A percentile compares a stretch with the other conserved stretches of the same genome.
Evolutionary conservation across 139 green algal species (phyloP).

Genomic region (Chlamydomonas urium): DNA sequence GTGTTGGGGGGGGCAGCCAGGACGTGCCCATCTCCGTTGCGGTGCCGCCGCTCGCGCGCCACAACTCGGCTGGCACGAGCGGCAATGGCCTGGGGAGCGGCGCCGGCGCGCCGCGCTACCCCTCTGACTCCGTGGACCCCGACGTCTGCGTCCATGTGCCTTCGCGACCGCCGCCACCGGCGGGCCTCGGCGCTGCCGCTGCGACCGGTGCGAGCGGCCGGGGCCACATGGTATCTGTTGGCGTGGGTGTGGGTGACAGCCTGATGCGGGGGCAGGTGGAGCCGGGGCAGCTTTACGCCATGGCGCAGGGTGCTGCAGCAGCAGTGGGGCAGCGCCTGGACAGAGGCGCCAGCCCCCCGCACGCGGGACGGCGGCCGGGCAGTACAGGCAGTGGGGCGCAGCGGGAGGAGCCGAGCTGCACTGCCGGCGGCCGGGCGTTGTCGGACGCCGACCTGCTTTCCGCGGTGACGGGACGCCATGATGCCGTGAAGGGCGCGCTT

Average conservation of each 20-base stretch:
- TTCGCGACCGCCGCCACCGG: too few species aligned
- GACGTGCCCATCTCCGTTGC: too few species aligned
- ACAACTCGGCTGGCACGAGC: too few species aligned
- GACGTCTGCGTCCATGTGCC: too few species aligned
- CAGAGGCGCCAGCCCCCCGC: not conserved
- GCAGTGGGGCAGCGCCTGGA: not conserved
- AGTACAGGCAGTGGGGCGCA: not conserved
- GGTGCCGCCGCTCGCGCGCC: too few species aligned
- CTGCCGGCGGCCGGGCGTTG: not conserved
- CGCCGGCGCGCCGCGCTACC: too few species aligned
- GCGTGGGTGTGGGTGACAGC: slow-evolving; percentile 34
- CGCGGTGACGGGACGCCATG: not conserved
- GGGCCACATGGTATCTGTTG: slow-evolving; percentile 25
- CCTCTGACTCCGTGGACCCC: too few species aligned
- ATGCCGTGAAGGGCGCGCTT: not conserved
- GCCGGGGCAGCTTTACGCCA: slow-evolving; percentile 8
- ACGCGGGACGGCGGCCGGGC: not conserved
- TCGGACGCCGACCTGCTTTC: not conserved
- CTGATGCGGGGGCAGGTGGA: slow-evolving; percentile 21
- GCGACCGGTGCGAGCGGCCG: not conserved
- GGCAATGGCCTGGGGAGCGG: too few species aligned
- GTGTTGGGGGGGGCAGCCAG: too few species aligned
- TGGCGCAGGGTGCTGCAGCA: not conserved
- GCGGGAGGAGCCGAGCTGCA: not conserved
- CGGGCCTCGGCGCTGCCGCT: not conserved